These are phyloP conservation scores for Terfezia boudieri DNA, from an alignment of 495 filamentous ascomycete species.

Conservation along the genomic window DNA sequence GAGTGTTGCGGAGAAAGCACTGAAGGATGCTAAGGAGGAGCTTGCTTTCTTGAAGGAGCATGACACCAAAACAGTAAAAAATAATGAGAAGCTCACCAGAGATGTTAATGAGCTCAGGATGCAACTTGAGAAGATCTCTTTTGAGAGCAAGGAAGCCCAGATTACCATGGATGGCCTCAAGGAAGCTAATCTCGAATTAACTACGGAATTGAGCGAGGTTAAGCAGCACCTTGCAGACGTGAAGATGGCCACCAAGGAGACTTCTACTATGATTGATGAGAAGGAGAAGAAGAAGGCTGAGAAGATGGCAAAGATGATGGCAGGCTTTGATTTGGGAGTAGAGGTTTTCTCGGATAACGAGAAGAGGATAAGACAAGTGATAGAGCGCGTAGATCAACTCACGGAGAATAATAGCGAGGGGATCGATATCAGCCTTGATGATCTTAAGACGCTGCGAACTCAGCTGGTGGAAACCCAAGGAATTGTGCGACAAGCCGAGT, in stretches of 20 bases:
- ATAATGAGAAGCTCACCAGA: slow-evolving; percentile 61
- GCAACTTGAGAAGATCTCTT: slow-evolving; percentile 83
- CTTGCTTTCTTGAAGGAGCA: slow-evolving; percentile 60
- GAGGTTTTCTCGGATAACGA: slow-evolving; percentile 87
- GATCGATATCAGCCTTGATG: slow-evolving; percentile 59
- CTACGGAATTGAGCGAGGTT: slow-evolving; percentile 72
- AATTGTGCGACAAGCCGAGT: slow-evolving; percentile 77
- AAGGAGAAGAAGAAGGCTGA: slow-evolving; percentile 98
- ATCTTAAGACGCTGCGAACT: slow-evolving; percentile 49
- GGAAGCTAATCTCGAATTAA: slow-evolving; percentile 84
- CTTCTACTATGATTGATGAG: slow-evolving; percentile 63
- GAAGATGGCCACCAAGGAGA: slow-evolving; percentile 88
- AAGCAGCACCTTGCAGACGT: slow-evolving; percentile 93
- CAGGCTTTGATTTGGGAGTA: slow-evolving; percentile 76
- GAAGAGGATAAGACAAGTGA: slow-evolving; percentile 53
- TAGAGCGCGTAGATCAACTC: slow-evolving; percentile 57
- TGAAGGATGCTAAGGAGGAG: slow-evolving; percentile 67
- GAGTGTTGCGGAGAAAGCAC: slow-evolving; percentile 47
- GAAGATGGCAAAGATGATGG: slow-evolving; percentile 99
- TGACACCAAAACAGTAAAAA: slow-evolving; percentile 51
- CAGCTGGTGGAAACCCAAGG: slow-evolving; percentile 73
- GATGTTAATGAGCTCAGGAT: slow-evolving; percentile 85
- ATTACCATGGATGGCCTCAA: slow-evolving; percentile 97
- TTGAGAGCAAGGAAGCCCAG: slow-evolving; percentile 85
- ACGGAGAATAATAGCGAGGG: slow-evolving; percentile 53